Conservation (phyloP, 1,284 basidiomycete species). For the Salmacisia buchloeana region DNA sequence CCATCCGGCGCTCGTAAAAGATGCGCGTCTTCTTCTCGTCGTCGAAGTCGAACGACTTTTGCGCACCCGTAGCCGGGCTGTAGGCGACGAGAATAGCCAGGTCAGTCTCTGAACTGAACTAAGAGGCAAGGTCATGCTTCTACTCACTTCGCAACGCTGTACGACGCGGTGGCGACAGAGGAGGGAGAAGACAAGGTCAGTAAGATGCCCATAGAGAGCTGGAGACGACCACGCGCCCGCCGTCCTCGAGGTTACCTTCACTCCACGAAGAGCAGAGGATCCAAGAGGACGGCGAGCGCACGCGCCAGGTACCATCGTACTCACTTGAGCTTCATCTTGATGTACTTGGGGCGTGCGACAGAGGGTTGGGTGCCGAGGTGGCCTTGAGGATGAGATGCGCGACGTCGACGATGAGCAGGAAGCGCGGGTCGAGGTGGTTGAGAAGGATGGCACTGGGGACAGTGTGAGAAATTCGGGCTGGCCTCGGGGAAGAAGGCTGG, state of each 20-base stretch:
- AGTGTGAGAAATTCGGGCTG: neutral
- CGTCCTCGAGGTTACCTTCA: too few species aligned
- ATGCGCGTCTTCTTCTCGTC: constrained; percentile 74
- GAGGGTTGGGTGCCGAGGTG: neutral
- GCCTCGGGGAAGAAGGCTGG: neutral
- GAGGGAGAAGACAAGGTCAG: neutral
- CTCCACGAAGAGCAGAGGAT: too few species aligned
- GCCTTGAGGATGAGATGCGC: neutral
- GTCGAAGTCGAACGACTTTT: constrained; percentile 87
- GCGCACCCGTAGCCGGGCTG: constrained; percentile 86
- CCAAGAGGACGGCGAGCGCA: too few species aligned
- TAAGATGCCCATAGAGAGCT: neutral
- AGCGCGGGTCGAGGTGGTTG: too few species aligned
- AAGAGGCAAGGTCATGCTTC: too few species aligned
- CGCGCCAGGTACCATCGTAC: too few species aligned
- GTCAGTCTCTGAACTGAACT: neutral
- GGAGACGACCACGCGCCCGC: too few species aligned
- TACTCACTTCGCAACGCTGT: constrained; percentile 64
- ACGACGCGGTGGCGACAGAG: neutral
- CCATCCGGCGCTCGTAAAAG: constrained; percentile 95
- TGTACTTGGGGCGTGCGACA: neutral
- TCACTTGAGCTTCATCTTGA: constrained; percentile 6
- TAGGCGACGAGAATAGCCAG: constrained; percentile 72
- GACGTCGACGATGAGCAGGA: too few species aligned
- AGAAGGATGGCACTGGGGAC: neutral